Evolutionary conservation across 1,139 yeast genomes (phyloP).

Genomic region (Hansenula lynferdii): DNA sequence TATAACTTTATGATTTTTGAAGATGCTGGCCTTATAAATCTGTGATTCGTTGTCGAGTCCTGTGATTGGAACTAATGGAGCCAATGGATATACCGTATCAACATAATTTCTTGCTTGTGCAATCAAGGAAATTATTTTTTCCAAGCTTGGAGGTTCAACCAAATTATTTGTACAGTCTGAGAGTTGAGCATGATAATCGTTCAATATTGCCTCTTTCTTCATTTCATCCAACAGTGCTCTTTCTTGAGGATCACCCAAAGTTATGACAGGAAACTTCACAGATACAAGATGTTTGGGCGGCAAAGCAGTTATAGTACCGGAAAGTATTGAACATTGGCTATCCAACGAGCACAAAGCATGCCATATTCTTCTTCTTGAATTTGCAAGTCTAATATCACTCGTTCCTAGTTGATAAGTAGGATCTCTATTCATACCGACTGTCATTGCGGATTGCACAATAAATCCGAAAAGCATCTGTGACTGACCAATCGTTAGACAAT

Average conservation of each 20-base stretch:
- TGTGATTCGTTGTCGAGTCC: background rate
- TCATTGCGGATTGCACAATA: slow-evolving; percentile 29
- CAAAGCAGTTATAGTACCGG: background rate
- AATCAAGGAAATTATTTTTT: background rate
- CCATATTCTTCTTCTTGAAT: slow-evolving; percentile 1
- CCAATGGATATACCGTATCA: background rate
- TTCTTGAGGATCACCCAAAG: background rate
- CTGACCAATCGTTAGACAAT: slow-evolving; percentile 30
- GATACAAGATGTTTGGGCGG: background rate
- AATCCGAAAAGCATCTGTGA: slow-evolving; percentile 28
- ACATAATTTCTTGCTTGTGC: background rate
- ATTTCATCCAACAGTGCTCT: background rate
- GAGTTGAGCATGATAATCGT: background rate
- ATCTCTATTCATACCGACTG: slow-evolving; percentile 33
- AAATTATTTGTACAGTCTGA: background rate
- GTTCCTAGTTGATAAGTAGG: background rate
- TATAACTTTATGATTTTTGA: background rate
- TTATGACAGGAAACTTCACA: background rate
- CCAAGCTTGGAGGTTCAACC: background rate
- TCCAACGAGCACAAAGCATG: background rate
- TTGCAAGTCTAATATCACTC: background rate
- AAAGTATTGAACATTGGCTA: background rate
- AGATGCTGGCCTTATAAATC: background rate
- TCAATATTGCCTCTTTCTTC: background rate
- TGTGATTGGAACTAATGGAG: background rate